Conservation (phyloP, 305 asterid genomes). For the Rubia tinctorum region DNA sequence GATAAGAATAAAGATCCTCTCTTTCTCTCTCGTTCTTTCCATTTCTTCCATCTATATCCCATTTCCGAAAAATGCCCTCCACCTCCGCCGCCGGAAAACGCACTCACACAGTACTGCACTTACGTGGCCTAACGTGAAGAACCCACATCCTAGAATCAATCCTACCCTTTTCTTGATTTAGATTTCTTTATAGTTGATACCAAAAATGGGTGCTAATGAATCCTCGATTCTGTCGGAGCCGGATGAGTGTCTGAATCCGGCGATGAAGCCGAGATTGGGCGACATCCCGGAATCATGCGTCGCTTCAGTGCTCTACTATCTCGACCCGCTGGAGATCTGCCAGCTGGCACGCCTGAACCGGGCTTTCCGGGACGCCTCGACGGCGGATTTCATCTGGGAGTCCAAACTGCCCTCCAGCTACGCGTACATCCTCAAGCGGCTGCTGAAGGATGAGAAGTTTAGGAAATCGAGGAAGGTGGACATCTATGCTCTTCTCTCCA, state of each 20-base stretch:
- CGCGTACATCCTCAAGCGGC: too few relatives aligned
- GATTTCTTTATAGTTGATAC: neutral
- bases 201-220: conserved; percentile 24
- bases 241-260: conserved; percentile 8
- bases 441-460: too few relatives aligned
- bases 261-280: conserved; percentile 39
- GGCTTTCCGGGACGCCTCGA: too few relatives aligned
- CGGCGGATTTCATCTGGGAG: too few relatives aligned
- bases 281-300: conserved; percentile 75
- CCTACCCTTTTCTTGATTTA: neutral
- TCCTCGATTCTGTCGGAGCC: conserved; percentile 13
- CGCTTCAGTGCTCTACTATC: conserved; percentile 53
- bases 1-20: conserved; percentile 20
- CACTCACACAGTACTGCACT: neutral
- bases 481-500: too few relatives aligned
- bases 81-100: conserved; percentile 3
- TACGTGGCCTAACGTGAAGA: conserved; percentile 7
- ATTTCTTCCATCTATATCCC: neutral
- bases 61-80: conserved; percentile 2
- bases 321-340: conserved; percentile 15
- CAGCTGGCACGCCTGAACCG: too few relatives aligned
- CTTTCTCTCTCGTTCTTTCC: neutral
- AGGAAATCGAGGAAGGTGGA: too few relatives aligned
- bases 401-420: too few relatives aligned
- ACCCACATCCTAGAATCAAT: neutral